Conservation (phyloP, 805 yeast genomes). For the Starmerella apis region DNA sequence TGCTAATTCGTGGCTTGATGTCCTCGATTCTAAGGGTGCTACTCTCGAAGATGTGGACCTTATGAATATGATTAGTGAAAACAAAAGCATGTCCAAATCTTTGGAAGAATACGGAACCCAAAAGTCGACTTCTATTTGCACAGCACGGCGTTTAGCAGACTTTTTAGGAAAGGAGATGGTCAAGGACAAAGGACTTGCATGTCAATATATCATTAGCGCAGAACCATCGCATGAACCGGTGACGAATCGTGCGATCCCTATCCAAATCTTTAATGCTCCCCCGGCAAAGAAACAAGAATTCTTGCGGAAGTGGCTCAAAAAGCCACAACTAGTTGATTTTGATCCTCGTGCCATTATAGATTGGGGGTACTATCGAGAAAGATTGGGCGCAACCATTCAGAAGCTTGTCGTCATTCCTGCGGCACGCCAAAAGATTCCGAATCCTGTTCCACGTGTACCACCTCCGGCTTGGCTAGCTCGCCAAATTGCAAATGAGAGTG, state of each 20-base stretch:
- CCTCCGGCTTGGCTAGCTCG: conserved; percentile 90
- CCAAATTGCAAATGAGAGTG: conserved; percentile 49
- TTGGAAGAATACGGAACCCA: conserved; percentile 80
- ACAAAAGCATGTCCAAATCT: conserved; percentile 88
- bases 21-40: conserved; percentile 73
- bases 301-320: conserved; percentile 77
- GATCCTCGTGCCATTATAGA: conserved; percentile 85
- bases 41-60: conserved; percentile 89
- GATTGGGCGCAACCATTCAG: conserved; percentile 85
- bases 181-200: conserved; percentile 89
- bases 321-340: conserved; percentile 61
- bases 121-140: conserved; percentile 90
- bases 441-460: conserved; percentile 88
- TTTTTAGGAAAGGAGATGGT: conserved; percentile 94
- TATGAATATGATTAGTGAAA: conserved; percentile 89
- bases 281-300: conserved; percentile 55
- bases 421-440: conserved; percentile 72
- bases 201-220: conserved; percentile 81
- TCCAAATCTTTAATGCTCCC: conserved; percentile 87
- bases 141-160: conserved; percentile 87
- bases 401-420: conserved; percentile 96
- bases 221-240: conserved; percentile 80
- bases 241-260: conserved; percentile 93
- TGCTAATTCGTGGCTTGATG: conserved; percentile 94
- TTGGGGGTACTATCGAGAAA: conserved; percentile 85